Evolutionary conservation across 2,329 filamentous ascomycete species (phyloP), one percentile per base, ranked within the genome.

Genomic region (Macrophomina phaseolina): DNA sequence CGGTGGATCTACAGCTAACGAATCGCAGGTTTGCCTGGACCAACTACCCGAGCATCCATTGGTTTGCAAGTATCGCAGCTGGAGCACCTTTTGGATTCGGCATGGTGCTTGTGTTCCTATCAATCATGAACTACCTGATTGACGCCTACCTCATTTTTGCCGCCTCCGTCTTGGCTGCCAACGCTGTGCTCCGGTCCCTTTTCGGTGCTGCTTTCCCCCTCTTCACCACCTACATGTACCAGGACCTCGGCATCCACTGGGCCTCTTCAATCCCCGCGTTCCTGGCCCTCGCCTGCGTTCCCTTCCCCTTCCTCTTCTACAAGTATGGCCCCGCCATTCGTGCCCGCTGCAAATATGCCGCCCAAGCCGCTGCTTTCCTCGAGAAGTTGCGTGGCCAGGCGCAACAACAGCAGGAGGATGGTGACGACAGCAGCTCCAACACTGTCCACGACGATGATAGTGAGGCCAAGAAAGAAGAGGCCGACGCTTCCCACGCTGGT

Each of bases 61-160:
- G 83, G 81, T 81, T 87, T 18, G 82, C 81, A 1, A 82, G 84
- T 9, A 80, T 85, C 67, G 68, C 84, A 1, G 86, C 84, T 0
- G 84, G 82, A 0, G 72, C 75, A 2, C 69, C 85, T 0, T 80
- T 86, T 7, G 85, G 84, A 0, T 70, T 78, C 28, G 78, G 78
- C 70, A 80, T 73, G 71, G 71, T 75, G 0, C 61, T 74, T 5
- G 52, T 74, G 5, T 76, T 72, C 68, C 69, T 75, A 30, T 82
- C 82, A 5, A 78, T 88, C 53, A 83, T 88, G 73, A 90, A 87
- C 77, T 91, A 91, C 77, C 83, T 91, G 12, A 86, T 91, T 68
- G 90, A 91, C 72, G 80, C 87, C 5, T 89, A 75, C 68, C 86
- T 88, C 60, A 88, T 69, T 1, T 75, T 73, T 48, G 71, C 73